Conservation (phyloP, 2,329 filamentous ascomycete genomes). For the Dactylonectria macrodidyma region DNA sequence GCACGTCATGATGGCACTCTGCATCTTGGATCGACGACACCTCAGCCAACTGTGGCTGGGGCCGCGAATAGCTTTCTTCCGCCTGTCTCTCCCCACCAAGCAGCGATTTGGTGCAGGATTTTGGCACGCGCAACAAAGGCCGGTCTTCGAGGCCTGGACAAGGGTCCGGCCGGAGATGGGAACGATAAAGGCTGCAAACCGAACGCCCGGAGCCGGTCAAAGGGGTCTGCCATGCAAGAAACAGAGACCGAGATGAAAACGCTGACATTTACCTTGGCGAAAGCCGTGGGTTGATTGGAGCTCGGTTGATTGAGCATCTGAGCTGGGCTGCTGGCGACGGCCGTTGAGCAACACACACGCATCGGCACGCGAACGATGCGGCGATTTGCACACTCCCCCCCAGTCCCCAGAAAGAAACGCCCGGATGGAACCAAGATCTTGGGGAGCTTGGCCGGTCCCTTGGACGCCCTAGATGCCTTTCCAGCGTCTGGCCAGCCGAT, state of each 20-base stretch:
- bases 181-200: slow-evolving; percentile 42
- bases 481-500: slow-evolving; percentile 7
- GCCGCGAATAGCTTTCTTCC: slow-evolving; percentile 17
- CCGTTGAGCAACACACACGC: slow-evolving; percentile 37
- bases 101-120: slow-evolving; percentile 28
- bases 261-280: slow-evolving; percentile 36
- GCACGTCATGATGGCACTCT: slow-evolving; percentile 43
- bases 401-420: slow-evolving; percentile 4
- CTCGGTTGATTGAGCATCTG: slow-evolving; percentile 5
- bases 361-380: slow-evolving; percentile 29
- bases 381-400: slow-evolving; percentile 15
- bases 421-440: slow-evolving; percentile 29
- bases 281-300: slow-evolving; percentile 23
- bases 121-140: slow-evolving; percentile 29
- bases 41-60: slow-evolving; percentile 44
- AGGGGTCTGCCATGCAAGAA: slow-evolving; percentile 35
- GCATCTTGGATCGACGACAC: slow-evolving; percentile 41
- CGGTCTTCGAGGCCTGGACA: slow-evolving; percentile 31
- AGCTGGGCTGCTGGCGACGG: slow-evolving; percentile 36
- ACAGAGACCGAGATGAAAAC: slow-evolving; percentile 43
- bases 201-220: slow-evolving; percentile 42
- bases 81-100: slow-evolving; percentile 28
- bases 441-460: slow-evolving; percentile 16
- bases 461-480: slow-evolving; percentile 4
- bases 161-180: slow-evolving; percentile 38